These are phyloP conservation scores for Pneumocystis carinii DNA, from an alignment of 1,139 yeast genomes.

Conservation along the genomic window DNA sequence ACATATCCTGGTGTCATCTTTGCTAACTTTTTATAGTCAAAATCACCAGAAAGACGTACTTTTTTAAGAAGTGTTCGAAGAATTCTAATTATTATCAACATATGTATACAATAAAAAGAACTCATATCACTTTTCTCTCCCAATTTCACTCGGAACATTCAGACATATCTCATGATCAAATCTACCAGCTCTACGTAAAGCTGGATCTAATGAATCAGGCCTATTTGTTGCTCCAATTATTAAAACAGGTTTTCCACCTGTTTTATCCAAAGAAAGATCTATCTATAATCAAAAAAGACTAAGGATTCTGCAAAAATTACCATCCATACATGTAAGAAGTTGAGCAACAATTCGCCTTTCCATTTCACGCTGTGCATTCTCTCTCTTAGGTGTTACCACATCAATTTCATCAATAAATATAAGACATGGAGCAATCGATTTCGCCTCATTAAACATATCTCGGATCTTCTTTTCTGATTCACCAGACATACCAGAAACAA, in stretches of 20 bases:
- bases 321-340: constrained; percentile 77
- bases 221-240: constrained; percentile 95
- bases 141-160: constrained; percentile 79
- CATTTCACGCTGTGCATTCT: constrained; percentile 97
- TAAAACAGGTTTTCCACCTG: constrained; percentile 85
- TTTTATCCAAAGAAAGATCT: constrained; percentile 70
- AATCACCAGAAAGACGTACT: constrained; percentile 52
- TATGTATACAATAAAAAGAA: neutral
- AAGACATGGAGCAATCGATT: constrained; percentile 74
- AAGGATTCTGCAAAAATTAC: neutral
- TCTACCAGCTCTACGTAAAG: constrained; percentile 90
- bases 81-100: constrained; percentile 25
- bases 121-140: constrained; percentile 40
- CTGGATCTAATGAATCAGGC: constrained; percentile 93
- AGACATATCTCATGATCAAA: constrained; percentile 89
- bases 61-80: constrained; percentile 48
- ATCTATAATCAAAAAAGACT: neutral
- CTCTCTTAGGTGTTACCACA: constrained; percentile 96
- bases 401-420: constrained; percentile 92
- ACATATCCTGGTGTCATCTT: constrained; percentile 95
- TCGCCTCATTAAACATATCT: constrained; percentile 89
- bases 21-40: constrained; percentile 62
- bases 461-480: constrained; percentile 89
- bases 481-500: constrained; percentile 99
- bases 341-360: constrained; percentile 95